phyloP scores from a whole-genome alignment of 179 eudicot species.

The Spergularia azorica region DNA sequence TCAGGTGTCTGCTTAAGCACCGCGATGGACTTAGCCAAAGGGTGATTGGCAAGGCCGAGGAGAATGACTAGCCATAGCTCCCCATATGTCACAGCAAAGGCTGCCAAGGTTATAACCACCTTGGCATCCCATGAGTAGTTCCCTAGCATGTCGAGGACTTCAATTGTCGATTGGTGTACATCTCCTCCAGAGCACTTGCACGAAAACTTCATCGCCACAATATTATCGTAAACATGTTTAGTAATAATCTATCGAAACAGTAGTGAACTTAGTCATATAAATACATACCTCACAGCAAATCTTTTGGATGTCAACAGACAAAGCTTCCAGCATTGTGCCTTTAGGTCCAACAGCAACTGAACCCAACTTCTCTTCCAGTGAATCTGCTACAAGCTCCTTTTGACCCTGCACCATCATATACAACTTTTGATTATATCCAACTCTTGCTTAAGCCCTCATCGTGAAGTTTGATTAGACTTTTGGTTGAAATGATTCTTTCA shows the following conservation, averaged over 20 bases:
- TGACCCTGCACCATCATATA: slow-evolving; percentile 37
- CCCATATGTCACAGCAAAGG: slow-evolving; percentile 66
- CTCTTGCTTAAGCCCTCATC: too few relatives aligned
- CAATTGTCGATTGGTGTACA: slow-evolving; percentile 64
- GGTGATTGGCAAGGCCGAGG: slow-evolving; percentile 40
- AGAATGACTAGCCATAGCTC: slow-evolving; percentile 74
- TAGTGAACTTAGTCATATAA: too few relatives aligned
- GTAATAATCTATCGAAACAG: background rate
- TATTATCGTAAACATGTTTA: background rate
- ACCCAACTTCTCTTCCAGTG: slow-evolving; percentile 34
- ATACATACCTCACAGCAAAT: slow-evolving; percentile 62
- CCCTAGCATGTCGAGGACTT: slow-evolving; percentile 56
- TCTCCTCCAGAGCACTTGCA: slow-evolving; percentile 88
- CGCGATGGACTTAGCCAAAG: slow-evolving; percentile 73
- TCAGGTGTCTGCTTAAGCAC: slow-evolving; percentile 70
- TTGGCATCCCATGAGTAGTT: slow-evolving; percentile 87
- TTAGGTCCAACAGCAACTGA: slow-evolving; percentile 19
- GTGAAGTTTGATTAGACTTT: too few relatives aligned
- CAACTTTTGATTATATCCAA: too few relatives aligned
- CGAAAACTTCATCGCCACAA: background rate
- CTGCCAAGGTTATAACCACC: slow-evolving; percentile 63
- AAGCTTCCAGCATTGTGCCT: slow-evolving; percentile 50
- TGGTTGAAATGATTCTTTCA: too few relatives aligned
- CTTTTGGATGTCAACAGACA: slow-evolving; percentile 54
- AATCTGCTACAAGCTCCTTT: slow-evolving; percentile 20